Evolutionary conservation across 169 alveolate species (phyloP).

Genomic region (Plasmodium fragile): DNA sequence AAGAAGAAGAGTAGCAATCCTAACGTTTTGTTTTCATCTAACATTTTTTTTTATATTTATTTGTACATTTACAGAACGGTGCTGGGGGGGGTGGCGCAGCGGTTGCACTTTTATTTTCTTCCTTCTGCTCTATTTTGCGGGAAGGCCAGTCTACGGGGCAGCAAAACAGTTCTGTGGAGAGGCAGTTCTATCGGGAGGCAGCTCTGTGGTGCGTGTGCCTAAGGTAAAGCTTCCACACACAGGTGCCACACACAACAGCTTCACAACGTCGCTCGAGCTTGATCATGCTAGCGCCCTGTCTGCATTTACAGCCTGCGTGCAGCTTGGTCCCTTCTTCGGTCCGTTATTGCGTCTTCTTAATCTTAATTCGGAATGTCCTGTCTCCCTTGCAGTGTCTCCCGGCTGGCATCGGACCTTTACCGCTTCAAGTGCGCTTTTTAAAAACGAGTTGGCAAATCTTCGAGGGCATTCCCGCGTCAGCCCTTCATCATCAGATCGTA

Average conservation of each 20-base stretch:
- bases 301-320: background rate
- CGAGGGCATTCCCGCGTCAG: background rate
- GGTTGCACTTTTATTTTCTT: background rate
- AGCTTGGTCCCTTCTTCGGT: background rate
- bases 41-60: slow-evolving; percentile 34
- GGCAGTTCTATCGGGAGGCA: background rate
- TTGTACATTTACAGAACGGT: slow-evolving; percentile 29
- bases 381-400: background rate
- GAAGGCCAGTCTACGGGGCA: background rate
- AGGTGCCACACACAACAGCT: background rate
- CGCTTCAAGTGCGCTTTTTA: background rate
- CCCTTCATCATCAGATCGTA: background rate
- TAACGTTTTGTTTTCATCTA: slow-evolving; percentile 45
- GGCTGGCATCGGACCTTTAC: background rate
- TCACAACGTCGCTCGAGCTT: background rate
- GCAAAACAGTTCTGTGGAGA: background rate
- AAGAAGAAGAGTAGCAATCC: slow-evolving; percentile 54
- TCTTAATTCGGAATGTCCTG: background rate
- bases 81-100: background rate
- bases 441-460: background rate
- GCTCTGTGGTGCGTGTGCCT: background rate
- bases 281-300: background rate
- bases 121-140: background rate
- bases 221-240: background rate
- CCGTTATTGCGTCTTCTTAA: background rate